Percentiles rank a stretch among this genome's conserved stretches.
These are phyloP conservation scores for Sutorius eximius DNA, from an alignment of 1,284 basidiomycete species.

Conservation along the genomic window DNA sequence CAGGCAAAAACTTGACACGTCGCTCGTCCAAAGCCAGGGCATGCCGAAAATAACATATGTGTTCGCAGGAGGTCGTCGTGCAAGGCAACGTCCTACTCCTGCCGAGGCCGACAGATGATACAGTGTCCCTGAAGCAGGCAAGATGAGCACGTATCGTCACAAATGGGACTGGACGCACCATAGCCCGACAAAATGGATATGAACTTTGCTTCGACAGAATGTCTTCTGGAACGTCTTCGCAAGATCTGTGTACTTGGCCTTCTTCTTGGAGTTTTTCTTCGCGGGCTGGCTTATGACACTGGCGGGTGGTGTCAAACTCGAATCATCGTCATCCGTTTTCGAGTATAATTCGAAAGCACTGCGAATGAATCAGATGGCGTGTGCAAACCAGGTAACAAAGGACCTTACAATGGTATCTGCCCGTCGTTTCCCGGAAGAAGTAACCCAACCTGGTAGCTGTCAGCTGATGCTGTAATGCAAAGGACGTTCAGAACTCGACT, in stretches of 20 bases:
- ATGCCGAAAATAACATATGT: constrained; percentile 35
- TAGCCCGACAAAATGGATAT: constrained; percentile 40
- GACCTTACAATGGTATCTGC: constrained; percentile 39
- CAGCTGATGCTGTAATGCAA: background rate
- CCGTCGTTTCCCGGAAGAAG: constrained; percentile 37
- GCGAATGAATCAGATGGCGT: constrained; percentile 1
- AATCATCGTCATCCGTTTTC: constrained; percentile 19
- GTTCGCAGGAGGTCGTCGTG: constrained; percentile 28
- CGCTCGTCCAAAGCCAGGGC: constrained; percentile 41
- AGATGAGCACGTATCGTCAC: background rate
- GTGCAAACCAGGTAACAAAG: background rate
- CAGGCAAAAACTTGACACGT: constrained; percentile 43
- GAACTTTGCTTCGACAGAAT: constrained; percentile 27
- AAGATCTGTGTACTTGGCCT: constrained; percentile 5
- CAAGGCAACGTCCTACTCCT: constrained; percentile 29
- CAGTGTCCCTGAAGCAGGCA: constrained; percentile 29
- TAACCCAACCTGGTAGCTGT: constrained; percentile 34
- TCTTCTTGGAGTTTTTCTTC: constrained; percentile 15
- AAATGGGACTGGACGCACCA: constrained; percentile 27
- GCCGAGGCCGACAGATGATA: constrained; percentile 38
- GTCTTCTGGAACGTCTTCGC: constrained; percentile 28
- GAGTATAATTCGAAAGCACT: constrained; percentile 35
- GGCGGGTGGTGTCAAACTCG: constrained; percentile 4
- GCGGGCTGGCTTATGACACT: constrained; percentile 15
- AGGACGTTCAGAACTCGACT: background rate